Base-by-base conservation (phyloP, 768 basidiomycete genomes). In the Lentinula detonsa region DNA sequence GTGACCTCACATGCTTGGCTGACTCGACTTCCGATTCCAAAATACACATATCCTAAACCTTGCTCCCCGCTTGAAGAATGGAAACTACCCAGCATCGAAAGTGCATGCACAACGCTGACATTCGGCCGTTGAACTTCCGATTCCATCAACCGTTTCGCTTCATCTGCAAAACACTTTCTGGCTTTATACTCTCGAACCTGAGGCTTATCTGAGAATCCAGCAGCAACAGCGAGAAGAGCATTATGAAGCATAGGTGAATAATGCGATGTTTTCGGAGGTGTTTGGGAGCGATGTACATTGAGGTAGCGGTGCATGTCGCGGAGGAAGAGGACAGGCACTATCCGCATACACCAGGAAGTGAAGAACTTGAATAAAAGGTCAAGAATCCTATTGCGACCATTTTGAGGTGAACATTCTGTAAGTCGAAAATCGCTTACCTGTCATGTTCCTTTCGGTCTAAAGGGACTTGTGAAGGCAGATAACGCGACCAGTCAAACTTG, bases 201-300 rank as follows among this genome's bases (percentile, higher is more conserved):
- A 2, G 66, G 67, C 49, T 70, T 54, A 18, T 65, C 63, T 5
- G 69, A 68, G 43, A 65, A 68, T 0, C 62, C 53, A 16, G 60
- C 50, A 39, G 63, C 58, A 7, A 70, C 4, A 7, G 66, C 53
- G 5, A 84, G 68, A 3, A 81, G 72, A 16, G 79, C 73, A 63
- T 84, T 84, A 70, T 84, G 82, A 4, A 82, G 71, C 73, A 83
- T 75, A 0, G 81, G 80, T 11, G 81, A 81, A 68, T 83, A 84
- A 62, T 81, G 76, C 13, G 74, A 66, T 8, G 72, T 70, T 52
- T 70, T 71, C 1, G 72, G 69, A 45, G 68, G 67, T 0, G 65
- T 61, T 2, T 67, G 60, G 1, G 62, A 61, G 1, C 54, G 64
- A 7, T 75, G 71, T 4, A 65, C 53, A 39, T 65, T 68, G 40